A percentile compares a stretch with the other conserved stretches of the same genome.
Evolutionary conservation across 2,329 filamentous ascomycete species (phyloP).

Genomic region (Pseudogymnoascus sp.): DNA sequence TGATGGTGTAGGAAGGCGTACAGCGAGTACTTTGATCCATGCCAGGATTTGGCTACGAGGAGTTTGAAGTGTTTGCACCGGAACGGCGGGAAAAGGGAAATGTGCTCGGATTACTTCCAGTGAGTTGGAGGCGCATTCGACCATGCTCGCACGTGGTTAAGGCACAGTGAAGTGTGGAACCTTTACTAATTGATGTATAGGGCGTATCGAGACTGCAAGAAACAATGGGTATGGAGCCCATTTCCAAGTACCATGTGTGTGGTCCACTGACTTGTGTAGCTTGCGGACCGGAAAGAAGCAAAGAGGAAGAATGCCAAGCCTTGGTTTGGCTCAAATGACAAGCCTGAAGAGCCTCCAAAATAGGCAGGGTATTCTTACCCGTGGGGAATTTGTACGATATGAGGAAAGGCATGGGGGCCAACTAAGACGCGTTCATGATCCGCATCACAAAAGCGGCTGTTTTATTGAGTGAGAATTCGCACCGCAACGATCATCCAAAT

Average conservation of each 20-base stretch:
- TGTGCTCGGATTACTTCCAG: slow-evolving; percentile 97
- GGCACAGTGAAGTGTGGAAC: slow-evolving; percentile 11
- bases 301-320: slow-evolving; percentile 31
- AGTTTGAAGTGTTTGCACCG: slow-evolving; percentile 85
- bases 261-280: slow-evolving; percentile 26
- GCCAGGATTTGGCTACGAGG: slow-evolving; percentile 79
- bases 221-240: slow-evolving; percentile 68
- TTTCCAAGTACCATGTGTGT: neutral
- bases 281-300: slow-evolving; percentile 39
- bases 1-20: slow-evolving; percentile 60
- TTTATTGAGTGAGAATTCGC: neutral
- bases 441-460: neutral
- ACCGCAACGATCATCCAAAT: neutral
- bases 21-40: slow-evolving; percentile 91
- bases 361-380: neutral
- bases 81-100: slow-evolving; percentile 77
- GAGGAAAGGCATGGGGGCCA: neutral
- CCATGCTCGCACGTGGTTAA: slow-evolving; percentile 12
- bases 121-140: slow-evolving; percentile 40
- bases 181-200: slow-evolving; percentile 38
- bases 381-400: neutral
- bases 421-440: neutral
- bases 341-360: neutral
- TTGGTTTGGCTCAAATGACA: slow-evolving; percentile 20
- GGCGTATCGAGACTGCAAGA: slow-evolving; percentile 91